A percentile compares a stretch with the other conserved stretches of the same genome.
phyloP scores from a whole-genome alignment of 2,329 filamentous ascomycete genomes.

The Epichloe typhina region DNA sequence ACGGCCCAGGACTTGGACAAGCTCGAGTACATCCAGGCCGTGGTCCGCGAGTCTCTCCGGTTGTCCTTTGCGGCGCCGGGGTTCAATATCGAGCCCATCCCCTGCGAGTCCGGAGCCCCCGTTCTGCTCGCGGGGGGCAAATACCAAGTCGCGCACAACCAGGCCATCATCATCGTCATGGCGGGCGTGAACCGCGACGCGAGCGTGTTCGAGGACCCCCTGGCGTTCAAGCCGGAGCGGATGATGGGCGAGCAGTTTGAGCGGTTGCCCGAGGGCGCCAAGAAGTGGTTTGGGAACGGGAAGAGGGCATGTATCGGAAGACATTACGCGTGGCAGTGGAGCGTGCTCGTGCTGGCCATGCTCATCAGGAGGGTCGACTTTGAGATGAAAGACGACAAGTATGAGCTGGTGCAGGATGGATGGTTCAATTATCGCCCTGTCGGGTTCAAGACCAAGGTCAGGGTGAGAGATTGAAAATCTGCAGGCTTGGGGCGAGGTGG shows the following conservation, averaged over 20 bases:
- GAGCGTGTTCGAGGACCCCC: conserved; percentile 32
- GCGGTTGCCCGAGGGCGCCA: conserved; percentile 28
- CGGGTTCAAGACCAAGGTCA: conserved; percentile 30
- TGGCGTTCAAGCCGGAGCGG: conserved; percentile 32
- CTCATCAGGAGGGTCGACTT: conserved; percentile 33
- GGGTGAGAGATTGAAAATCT: conserved; percentile 16
- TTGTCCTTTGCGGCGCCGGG: conserved; percentile 40
- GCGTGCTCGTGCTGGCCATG: conserved; percentile 26
- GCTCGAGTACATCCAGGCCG: conserved; percentile 39
- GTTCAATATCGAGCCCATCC: conserved; percentile 38
- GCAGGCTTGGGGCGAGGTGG: too few species aligned
- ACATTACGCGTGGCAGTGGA: conserved; percentile 35
- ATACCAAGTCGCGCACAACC: conserved; percentile 35
- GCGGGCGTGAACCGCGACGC: conserved; percentile 37
- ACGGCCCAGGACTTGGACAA: conserved; percentile 33
- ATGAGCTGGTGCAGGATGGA: conserved; percentile 31
- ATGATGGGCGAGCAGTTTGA: conserved; percentile 34
- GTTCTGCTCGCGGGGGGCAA: conserved; percentile 35
- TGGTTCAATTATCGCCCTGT: conserved; percentile 40
- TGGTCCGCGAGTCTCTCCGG: conserved; percentile 41
- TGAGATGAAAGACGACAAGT: conserved; percentile 26
- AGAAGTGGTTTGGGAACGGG: conserved; percentile 39
- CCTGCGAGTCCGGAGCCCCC: conserved; percentile 27
- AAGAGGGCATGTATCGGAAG: conserved; percentile 39
- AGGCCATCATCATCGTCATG: conserved; percentile 35